These are phyloP conservation scores for Penicillium angulare DNA, from an alignment of 495 filamentous ascomycete species.

Conservation along the genomic window DNA sequence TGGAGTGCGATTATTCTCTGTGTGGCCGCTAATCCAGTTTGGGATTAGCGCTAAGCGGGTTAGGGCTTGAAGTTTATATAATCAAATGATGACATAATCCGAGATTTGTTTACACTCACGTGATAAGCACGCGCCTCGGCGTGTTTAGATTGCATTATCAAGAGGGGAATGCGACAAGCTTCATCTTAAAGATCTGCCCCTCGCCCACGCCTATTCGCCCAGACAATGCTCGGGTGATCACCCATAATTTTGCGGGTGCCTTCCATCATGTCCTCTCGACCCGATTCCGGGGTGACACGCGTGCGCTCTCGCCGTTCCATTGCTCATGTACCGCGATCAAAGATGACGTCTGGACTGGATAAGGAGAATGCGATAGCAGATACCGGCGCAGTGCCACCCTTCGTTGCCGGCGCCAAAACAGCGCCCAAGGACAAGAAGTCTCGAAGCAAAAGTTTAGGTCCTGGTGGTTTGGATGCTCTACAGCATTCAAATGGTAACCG, in stretches of 20 bases:
- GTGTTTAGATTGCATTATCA: conserved; percentile 2
- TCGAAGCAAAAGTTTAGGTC: conserved; percentile 92
- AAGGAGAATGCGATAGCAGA: conserved; percentile 75
- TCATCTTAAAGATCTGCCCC: neutral
- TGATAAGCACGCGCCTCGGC: conserved; percentile 34
- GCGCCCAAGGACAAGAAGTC: conserved; percentile 64
- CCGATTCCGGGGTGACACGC: conserved; percentile 39
- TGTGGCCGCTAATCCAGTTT: conserved; percentile 40
- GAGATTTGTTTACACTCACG: conserved; percentile 45
- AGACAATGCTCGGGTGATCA: conserved; percentile 16
- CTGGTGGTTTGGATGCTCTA: conserved; percentile 80
- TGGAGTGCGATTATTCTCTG: conserved; percentile 37
- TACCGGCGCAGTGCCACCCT: conserved; percentile 38
- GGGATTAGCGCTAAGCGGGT: conserved; percentile 34
- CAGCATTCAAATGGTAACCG: conserved; percentile 78
- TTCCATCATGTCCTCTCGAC: conserved; percentile 38
- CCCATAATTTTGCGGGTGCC: neutral
- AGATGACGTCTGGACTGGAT: conserved; percentile 45
- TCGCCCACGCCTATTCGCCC: neutral
- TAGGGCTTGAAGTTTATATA: conserved; percentile 36
- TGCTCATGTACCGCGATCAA: conserved; percentile 59
- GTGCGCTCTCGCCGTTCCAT: conserved; percentile 75
- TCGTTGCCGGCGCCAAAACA: conserved; percentile 28
- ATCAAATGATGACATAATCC: neutral
- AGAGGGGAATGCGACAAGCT: conserved; percentile 4